Base-by-base conservation (phyloP, 139 green algal species). In the Coelastrella sp. region DNA sequence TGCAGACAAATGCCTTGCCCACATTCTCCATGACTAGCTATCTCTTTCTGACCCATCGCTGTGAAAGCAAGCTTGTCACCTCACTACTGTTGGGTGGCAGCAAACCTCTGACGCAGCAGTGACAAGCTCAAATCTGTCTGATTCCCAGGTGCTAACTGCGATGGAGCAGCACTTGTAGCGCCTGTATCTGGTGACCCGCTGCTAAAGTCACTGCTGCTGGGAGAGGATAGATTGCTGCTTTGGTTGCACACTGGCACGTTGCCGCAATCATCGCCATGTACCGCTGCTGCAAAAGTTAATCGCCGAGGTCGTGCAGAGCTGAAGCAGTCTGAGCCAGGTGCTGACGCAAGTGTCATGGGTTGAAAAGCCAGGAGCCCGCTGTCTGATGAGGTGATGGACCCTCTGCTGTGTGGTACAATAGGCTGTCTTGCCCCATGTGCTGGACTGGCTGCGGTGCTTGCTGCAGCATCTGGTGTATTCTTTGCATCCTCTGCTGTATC, bases 271-370 rank as follows among this genome's bases (percentile, higher is more conserved):
- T 66, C 32, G 5, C 38, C 21, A 41, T 37, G 17, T 2, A 35
- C 75, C 5, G 75, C 75, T 69, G 75, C 75, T 69, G 75, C 75
- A 71, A 72, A 82, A 3, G 75, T 82, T 5, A 82, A 59, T 4
- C 75, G 32, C 1, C 75, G 32, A 11, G 75, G 75, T 7, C 53
- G 34, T 38, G 75, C 75, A 53, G 75, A 15, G 37, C 75, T 82
- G 35, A 48, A 25, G n/a, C 41, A 45, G 35, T 82, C 75, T 50
- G 75, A 69, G 0, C 35, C 75, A n/a, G 75, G 35, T 27, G 17
- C 66, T 48, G 66, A 74, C 75, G 71, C 4, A 4, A 53, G 75
- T 7, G 11, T 48, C 75, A 82, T 40, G 35, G 51, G 53, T 7
- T 82, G 17, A 0, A n/a, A n/a, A n/a, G 15, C 40, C 23, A 27